Base-by-base conservation (phyloP, 768 basidiomycete species). In the Gymnopilus junonius region DNA sequence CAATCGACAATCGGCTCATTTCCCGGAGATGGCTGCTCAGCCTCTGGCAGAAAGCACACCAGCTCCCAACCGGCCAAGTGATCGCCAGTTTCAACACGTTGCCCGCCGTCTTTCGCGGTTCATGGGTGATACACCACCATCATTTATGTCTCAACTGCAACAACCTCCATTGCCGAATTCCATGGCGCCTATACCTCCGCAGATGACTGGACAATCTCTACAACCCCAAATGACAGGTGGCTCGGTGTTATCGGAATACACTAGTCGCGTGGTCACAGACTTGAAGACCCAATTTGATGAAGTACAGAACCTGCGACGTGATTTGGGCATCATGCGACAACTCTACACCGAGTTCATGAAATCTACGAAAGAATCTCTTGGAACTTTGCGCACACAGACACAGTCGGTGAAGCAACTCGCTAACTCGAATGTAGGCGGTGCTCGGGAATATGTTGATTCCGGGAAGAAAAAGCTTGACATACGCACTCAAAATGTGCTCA, bases 251-350 rank as follows among this genome's bases (percentile, higher is more conserved):
- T 90, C 90, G 11, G 89, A 93, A 53, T 88, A 91, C 70, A 87
- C 91, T 12, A 81, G 72, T 40, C 88, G 91, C 1, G 86, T 95
- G 45, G 90, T 94, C 12, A 79, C 80, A 8, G 94, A 97, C 71
- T 83, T 99, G 63, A 92, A 93, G 75, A 91, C 89, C 3, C 96
- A 99, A 72, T 95, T 95, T 71, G 94, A 97, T 75, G 95, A 97
- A 71, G 91, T 99, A 14, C 95, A 96, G 73, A 93, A 93, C 70
- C 82, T 99, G 20, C 91, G 97, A 12, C 88, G 96, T 1, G 97
- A 99, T 71, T 82, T 99, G 7, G 95, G 93, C 0, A 85, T 93
- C 69, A 94, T 97, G 89, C 87, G 95, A 3, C 97, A 99, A 77
- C 80, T 97, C 27, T 98, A 99, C 76, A 90, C 89, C 31, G 94